A percentile compares a stretch with the other conserved stretches of the same genome.
phyloP scores from a whole-genome alignment of 2,329 filamentous ascomycete species.

The Waltergamsia citrina region DNA sequence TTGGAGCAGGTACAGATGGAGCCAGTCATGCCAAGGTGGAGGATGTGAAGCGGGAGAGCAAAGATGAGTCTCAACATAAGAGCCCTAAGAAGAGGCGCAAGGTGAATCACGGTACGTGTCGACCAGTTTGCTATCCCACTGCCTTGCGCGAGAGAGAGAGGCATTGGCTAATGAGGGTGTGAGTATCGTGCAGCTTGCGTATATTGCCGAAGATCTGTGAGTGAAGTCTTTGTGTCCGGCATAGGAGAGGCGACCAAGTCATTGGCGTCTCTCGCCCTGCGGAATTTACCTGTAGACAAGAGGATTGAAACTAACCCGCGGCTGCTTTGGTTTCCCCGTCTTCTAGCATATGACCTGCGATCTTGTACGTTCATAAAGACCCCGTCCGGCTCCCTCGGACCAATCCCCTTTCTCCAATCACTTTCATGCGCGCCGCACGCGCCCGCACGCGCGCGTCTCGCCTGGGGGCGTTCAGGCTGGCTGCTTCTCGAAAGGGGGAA shows the following conservation, averaged over 20 bases:
- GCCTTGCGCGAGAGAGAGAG: background rate
- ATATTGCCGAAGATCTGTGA: constrained; percentile 85
- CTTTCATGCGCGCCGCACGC: no score
- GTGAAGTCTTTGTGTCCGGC: no score
- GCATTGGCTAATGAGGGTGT: constrained; percentile 6
- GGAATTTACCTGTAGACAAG: no score
- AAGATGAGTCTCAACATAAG: constrained; percentile 21
- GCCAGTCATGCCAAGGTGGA: constrained; percentile 1
- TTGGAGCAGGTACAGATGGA: background rate
- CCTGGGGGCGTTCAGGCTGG: no score
- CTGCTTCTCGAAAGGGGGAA: no score
- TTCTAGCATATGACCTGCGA: constrained; percentile 93
- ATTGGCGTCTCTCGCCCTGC: no score
- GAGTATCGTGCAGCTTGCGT: constrained; percentile 55
- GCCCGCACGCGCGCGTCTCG: no score
- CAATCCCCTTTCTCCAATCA: no score
- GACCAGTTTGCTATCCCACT: constrained; percentile 6
- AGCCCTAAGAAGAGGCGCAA: constrained; percentile 80
- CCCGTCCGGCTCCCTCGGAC: no score
- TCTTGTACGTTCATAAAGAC: constrained; percentile 78
- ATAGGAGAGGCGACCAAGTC: no score
- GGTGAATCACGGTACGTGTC: constrained; percentile 71
- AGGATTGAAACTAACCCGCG: no score
- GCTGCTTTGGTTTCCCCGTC: no score
- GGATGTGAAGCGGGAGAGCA: constrained; percentile 3